phyloP scores from a whole-genome alignment of 306 rosid genomes.

The Purshia tridentata region DNA sequence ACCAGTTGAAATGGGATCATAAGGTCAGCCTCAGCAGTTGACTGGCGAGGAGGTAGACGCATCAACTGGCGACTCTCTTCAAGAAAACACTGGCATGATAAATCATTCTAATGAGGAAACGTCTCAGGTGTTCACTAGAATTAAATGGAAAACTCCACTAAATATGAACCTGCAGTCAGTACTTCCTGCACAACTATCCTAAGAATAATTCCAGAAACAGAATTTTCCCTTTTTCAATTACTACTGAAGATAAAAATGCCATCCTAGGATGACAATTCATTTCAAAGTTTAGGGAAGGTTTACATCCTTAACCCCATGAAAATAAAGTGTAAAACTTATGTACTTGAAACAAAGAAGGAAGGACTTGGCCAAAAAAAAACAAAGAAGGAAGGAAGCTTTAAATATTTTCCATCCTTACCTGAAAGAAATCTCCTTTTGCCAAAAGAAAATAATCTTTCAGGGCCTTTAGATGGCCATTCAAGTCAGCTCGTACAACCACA shows the following conservation, averaged over 20 bases:
- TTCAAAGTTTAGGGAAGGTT: not conserved
- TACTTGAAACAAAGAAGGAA: constrained; percentile 10
- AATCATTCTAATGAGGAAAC: constrained; percentile 16
- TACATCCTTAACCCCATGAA: not conserved
- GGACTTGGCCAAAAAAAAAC: too few species aligned
- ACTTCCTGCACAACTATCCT: not conserved
- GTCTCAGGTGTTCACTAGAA: constrained; percentile 7
- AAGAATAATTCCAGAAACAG: not conserved
- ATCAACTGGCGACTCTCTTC: constrained; percentile 93
- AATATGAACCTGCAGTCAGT: not conserved
- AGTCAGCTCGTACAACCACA: constrained; percentile 94
- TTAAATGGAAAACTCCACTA: not conserved
- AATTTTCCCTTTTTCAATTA: not conserved
- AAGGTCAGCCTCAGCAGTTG: constrained; percentile 99
- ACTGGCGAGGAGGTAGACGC: constrained; percentile 95
- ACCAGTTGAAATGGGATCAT: constrained; percentile 97
- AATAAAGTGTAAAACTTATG: not conserved
- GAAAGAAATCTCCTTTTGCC: constrained; percentile 98
- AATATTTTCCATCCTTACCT: constrained; percentile 53
- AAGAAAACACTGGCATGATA: constrained; percentile 70
- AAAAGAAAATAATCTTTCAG: constrained; percentile 91
- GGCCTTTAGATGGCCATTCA: constrained; percentile 92
- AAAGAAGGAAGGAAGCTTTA: constrained; percentile 10
- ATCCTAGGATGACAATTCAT: not conserved
- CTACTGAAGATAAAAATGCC: not conserved